Evolutionary conservation across 495 filamentous ascomycete species (phyloP), one percentile per base, ranked within the genome.

Genomic region (Glarea lozoyensis): DNA sequence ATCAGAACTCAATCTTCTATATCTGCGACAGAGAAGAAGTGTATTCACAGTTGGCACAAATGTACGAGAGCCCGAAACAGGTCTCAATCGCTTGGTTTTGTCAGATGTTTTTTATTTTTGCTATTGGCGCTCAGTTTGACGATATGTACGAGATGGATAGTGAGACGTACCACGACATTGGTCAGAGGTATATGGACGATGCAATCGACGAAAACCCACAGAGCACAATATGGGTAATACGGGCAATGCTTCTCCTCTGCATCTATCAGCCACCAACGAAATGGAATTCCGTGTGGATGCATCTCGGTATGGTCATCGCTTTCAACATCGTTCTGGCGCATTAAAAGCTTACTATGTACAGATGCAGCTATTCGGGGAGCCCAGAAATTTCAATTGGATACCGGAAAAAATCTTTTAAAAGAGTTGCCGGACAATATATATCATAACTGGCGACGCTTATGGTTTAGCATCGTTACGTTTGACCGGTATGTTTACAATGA

Each of bases 221-320:
- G 33, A 48, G 17, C 45, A 48, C 45, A 22, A 35, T 48, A 29
- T 48, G 45, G 45, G 15, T 48, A 11, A 48, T 48, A 1, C 29
- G 45, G 45, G 45, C 39, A 23, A 48, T 42, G 39, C 45, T 48
- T 42, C 45, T 48, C 15, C 37, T 48, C 15, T 48, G 45, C 45
- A 0, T 48, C 31, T 42, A 27, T 30, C 45, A 48, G 32, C 45
- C 45, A 31, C 45, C 37, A 38, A 42, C 33, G 18, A 48, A 48
- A 37, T 42, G 37, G 45, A 42, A 35, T 17, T 37, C 45, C 13
- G 21, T 42, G 31, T 48, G 45, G 45, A 48, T 48, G 37, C 21
- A 48, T 19, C 45, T 48, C 38, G 45, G 45, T 48, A 48, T 37
- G 2, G 2, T 20, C 29, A 42, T 42, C 36, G 27, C 37, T 42